A percentile compares a stretch with the other conserved stretches of the same genome.
Conservation (phyloP, 106 monocot genomes). For the Allium fistulosum region DNA sequence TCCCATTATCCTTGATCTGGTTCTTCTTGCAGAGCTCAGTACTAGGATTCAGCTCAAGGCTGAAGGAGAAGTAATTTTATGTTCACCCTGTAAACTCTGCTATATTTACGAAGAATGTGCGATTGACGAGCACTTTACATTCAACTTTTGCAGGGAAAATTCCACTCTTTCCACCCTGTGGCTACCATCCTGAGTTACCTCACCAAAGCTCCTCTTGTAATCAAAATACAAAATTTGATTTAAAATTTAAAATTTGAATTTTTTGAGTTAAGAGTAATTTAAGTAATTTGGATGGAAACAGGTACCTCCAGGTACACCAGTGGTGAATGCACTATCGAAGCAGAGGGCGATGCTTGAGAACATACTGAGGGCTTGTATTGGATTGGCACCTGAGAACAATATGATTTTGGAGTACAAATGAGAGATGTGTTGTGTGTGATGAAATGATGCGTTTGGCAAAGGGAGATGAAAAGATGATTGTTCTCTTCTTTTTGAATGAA, state of each 20-base stretch:
- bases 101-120: too few relatives aligned
- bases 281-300: slow-evolving; percentile 8
- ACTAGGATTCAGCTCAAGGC: slow-evolving; percentile 91
- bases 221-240: slow-evolving; percentile 1
- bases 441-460: too few relatives aligned
- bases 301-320: slow-evolving; percentile 98
- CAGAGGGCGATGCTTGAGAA: slow-evolving; percentile 99
- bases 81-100: too few relatives aligned
- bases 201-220: slow-evolving; percentile 89
- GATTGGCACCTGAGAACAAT: slow-evolving; percentile 95
- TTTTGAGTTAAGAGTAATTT: background rate
- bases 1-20: slow-evolving; percentile 90
- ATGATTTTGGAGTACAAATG: slow-evolving; percentile 98
- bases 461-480: background rate
- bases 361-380: slow-evolving; percentile 95
- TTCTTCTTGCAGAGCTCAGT: slow-evolving; percentile 86
- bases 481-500: background rate
- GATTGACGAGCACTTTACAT: background rate
- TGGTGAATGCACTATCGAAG: slow-evolving; percentile 92
- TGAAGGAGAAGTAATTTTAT: slow-evolving; percentile 54
- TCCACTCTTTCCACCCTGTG: slow-evolving; percentile 98
- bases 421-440: background rate
- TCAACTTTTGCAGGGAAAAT: slow-evolving; percentile 54
- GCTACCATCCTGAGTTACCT: slow-evolving; percentile 95
- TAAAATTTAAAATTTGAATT: background rate